phyloP scores from a whole-genome alignment of 345 rosid species.

The Eucalyptus coolabah region DNA sequence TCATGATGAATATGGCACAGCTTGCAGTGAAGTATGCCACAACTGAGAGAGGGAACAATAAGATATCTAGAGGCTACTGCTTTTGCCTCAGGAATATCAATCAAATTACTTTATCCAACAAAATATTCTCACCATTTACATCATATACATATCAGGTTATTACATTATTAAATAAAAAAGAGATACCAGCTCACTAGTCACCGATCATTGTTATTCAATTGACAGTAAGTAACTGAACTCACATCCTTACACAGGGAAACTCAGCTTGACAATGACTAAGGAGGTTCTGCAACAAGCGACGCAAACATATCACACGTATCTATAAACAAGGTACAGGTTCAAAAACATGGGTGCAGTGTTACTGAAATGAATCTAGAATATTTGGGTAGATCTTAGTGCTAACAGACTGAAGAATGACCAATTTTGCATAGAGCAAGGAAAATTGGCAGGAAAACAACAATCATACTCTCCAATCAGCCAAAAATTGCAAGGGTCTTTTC shows the following conservation, averaged over 20 bases:
- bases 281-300: background rate
- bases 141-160: background rate
- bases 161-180: background rate
- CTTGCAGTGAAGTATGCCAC: background rate
- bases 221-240: background rate
- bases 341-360: background rate
- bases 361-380: background rate
- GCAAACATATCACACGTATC: background rate
- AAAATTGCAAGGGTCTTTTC: background rate
- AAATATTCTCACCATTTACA: background rate
- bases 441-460: background rate
- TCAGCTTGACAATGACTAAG: background rate
- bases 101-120: background rate
- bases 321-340: background rate
- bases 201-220: background rate
- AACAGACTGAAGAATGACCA: background rate
- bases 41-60: background rate
- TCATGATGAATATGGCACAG: background rate
- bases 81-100: background rate
- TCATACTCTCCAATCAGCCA: background rate
- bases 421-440: background rate
- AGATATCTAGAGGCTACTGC: background rate
- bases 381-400: background rate
- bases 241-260: background rate
- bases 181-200: background rate